Evolutionary conservation across 2,329 filamentous ascomycete species (phyloP), one percentile per base, ranked within the genome.

Genomic region (Xylariaceae sp.): DNA sequence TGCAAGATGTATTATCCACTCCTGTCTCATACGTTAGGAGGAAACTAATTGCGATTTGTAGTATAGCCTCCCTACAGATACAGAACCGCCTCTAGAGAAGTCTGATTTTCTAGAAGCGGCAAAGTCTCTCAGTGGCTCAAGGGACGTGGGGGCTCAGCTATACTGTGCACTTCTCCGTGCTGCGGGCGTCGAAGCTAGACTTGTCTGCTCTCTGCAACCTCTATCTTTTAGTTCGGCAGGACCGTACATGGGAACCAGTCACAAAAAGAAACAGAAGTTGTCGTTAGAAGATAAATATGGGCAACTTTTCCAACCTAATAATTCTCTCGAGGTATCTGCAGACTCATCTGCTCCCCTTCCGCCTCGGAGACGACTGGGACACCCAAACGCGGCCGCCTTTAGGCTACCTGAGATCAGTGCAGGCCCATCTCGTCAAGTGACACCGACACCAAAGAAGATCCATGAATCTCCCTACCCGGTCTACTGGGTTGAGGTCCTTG

Each of bases 401-500:
- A 69, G 79, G 9, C 72, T 84, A 26, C 83, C 83, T 2, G 68
- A 77, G 47, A 73, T 72, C 9, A 73, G 75, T 21, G 71, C 72
- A 29, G 74, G 72, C 1, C 64, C 65, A 1, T 62, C 71, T 1
- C 68, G 69, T n/a, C 66, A 67, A 34, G 64, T 62, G 23, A 73
- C 70, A 67, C 74, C 70, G 21, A 67, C 63, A 48, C 75, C 69
- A 9, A 77, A 75, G 51, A 75, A 70, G 12, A 82, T 89, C 9
- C 82, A 81, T 21, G 91, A 94, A 68, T 93, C 92, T 0, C 74
- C 84, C 0, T 91, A 88, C 67, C 95, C 95, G 0, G 82, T 98
- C 3, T 98, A 92, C 71, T 99, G 95, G 95, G 88, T 97, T 0
- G 95, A 99, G 75, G 88, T 91, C 3, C 90, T 96, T 63, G 93